These are phyloP conservation scores for Cercophora newfieldiana DNA, from an alignment of 495 filamentous ascomycete species.

Conservation along the genomic window DNA sequence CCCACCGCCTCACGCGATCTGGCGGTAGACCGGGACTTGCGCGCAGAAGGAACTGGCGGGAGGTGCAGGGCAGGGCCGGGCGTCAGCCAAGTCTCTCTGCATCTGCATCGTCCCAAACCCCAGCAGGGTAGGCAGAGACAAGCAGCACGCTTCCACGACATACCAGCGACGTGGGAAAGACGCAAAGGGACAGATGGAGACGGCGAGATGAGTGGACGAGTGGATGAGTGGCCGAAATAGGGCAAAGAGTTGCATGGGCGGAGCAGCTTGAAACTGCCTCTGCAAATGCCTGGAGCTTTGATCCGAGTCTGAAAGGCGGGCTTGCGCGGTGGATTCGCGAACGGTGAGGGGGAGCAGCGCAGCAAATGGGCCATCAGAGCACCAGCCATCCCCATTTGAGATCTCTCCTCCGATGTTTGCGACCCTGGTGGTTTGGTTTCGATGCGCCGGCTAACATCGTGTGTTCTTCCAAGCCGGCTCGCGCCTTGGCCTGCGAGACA, in stretches of 20 bases:
- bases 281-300: conserved; percentile 19
- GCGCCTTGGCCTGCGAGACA: conserved; percentile 9
- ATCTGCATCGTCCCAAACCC: conserved; percentile 22
- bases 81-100: conserved; percentile 19
- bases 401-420: conserved; percentile 19
- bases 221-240: conserved; percentile 18
- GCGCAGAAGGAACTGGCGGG: conserved; percentile 24
- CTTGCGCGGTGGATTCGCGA: conserved; percentile 13
- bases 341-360: conserved; percentile 12
- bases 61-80: conserved; percentile 15
- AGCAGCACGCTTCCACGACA: conserved; percentile 16
- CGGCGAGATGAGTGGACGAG: too few species aligned
- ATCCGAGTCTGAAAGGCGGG: conserved; percentile 16
- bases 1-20: conserved; percentile 19
- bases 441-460: conserved; percentile 15
- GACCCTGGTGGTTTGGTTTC: conserved; percentile 19
- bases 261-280: conserved; percentile 28
- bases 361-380: conserved; percentile 23
- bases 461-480: conserved; percentile 6
- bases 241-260: conserved; percentile 20
- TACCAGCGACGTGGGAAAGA: conserved; percentile 13
- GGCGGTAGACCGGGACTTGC: conserved; percentile 17
- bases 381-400: conserved; percentile 26
- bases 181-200: conserved; percentile 5
- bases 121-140: conserved; percentile 21